Percentiles rank a stretch among this genome's conserved stretches.
Evolutionary conservation across 148 eudicot species (phyloP).

Genomic region (Silene latifolia): DNA sequence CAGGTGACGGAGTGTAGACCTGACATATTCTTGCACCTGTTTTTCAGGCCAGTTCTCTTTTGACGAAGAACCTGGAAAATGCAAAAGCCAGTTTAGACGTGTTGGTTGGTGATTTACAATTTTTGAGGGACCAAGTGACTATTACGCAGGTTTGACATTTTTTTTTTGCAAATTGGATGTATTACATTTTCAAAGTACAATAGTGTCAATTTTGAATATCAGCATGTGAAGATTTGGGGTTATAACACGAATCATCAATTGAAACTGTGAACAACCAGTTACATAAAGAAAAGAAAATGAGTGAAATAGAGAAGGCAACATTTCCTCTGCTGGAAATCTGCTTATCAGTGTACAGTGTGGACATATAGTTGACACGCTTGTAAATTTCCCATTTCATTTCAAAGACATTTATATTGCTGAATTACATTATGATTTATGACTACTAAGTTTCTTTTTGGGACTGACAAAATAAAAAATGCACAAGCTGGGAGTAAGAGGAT

Average conservation of each 20-base stretch:
- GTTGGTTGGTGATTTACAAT: slow-evolving; percentile 76
- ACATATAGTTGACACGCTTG: no score
- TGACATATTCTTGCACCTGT: slow-evolving; percentile 3
- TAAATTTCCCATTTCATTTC: not conserved
- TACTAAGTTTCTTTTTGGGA: not conserved
- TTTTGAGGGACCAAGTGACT: slow-evolving; percentile 91
- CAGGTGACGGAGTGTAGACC: not conserved
- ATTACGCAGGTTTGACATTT: slow-evolving; percentile 70
- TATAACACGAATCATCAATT: not conserved
- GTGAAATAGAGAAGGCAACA: not conserved
- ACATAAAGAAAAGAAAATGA: not conserved
- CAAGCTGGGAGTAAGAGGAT: not conserved
- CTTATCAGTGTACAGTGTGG: not conserved
- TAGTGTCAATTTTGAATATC: not conserved
- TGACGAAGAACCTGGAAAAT: slow-evolving; percentile 83
- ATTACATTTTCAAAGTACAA: not conserved
- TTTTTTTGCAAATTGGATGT: not conserved
- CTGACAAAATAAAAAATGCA: not conserved
- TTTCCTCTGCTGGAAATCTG: not conserved
- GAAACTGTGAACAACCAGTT: not conserved
- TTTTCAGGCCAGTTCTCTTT: slow-evolving; percentile 69
- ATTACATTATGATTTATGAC: not conserved
- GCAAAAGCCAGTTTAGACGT: slow-evolving; percentile 95
- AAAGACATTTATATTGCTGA: not conserved
- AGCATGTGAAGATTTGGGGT: not conserved